Evolutionary conservation across 306 rosid species (phyloP).

Genomic region (Echinosophora koreensis): DNA sequence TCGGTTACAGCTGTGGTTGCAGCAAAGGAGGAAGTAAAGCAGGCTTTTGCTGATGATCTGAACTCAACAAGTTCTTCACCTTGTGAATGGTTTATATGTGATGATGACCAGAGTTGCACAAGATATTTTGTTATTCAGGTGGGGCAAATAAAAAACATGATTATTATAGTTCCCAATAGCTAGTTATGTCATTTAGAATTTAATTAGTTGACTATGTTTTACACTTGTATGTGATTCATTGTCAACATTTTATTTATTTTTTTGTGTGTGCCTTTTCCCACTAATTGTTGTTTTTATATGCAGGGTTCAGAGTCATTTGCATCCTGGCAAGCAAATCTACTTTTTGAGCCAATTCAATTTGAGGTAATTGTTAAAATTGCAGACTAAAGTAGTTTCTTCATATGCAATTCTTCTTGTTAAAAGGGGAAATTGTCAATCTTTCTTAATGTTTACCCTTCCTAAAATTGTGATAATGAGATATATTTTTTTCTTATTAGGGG

Average conservation of each 20-base stretch:
- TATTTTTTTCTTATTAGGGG: slow-evolving; percentile 54
- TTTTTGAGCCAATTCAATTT: slow-evolving; percentile 77
- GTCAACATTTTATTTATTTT: background rate
- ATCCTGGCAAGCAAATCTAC: slow-evolving; percentile 89
- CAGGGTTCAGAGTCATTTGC: slow-evolving; percentile 89
- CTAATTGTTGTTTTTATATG: slow-evolving; percentile 19
- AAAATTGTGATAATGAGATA: slow-evolving; percentile 15
- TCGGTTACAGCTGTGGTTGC: slow-evolving; percentile 81
- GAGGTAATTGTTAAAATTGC: slow-evolving; percentile 60
- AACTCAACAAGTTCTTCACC: slow-evolving; percentile 73
- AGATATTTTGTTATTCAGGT: slow-evolving; percentile 83
- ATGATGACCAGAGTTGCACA: slow-evolving; percentile 65
- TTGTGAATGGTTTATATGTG: slow-evolving; percentile 82
- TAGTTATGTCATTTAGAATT: background rate
- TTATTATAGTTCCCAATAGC: background rate
- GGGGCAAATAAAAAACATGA: slow-evolving; percentile 1
- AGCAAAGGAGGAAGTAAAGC: slow-evolving; percentile 84
- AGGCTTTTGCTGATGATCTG: slow-evolving; percentile 78
- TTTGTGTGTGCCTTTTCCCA: background rate
- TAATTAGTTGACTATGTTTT: background rate
- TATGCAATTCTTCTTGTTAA: background rate
- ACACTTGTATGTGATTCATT: background rate
- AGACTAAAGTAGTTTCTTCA: background rate
- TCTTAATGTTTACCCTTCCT: background rate
- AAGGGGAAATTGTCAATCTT: background rate